Percentiles rank a stretch among this genome's conserved stretches.
These are phyloP conservation scores for Candida sphagnicola DNA, from an alignment of 805 yeast species.

Conservation along the genomic window DNA sequence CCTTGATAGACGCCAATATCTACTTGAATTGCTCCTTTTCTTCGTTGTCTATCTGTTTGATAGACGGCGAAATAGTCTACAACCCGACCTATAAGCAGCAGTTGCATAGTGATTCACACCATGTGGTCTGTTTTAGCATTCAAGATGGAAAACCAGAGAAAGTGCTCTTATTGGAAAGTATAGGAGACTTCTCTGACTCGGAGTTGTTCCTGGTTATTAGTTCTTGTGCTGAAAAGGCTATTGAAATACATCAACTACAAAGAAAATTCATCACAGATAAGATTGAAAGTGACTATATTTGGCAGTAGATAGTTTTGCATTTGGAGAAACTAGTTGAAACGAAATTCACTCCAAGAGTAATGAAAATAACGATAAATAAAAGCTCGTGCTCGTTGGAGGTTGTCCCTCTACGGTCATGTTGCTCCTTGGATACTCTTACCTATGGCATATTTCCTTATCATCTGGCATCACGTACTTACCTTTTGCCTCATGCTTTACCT, in stretches of 20 bases:
- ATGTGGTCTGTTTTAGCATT: constrained; percentile 59
- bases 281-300: constrained; percentile 53
- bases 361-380: too few species aligned
- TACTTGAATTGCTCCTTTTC: constrained; percentile 62
- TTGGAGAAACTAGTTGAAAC: neutral
- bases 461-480: too few species aligned
- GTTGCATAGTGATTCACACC: constrained; percentile 50
- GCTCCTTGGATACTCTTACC: too few species aligned
- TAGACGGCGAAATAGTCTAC: constrained; percentile 20
- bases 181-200: constrained; percentile 62
- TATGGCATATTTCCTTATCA: too few species aligned
- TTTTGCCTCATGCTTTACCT: too few species aligned
- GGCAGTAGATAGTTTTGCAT: too few species aligned
- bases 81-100: constrained; percentile 48
- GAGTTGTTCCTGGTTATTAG: constrained; percentile 53
- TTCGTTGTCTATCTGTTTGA: constrained; percentile 47
- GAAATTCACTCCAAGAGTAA: too few species aligned
- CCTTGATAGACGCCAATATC: constrained; percentile 77
- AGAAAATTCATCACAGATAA: constrained; percentile 42
- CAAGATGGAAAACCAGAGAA: constrained; percentile 48
- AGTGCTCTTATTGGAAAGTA: constrained; percentile 65
- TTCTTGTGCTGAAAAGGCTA: constrained; percentile 45
- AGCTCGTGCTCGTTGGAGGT: too few species aligned
- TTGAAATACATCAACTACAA: constrained; percentile 42
- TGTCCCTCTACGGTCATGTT: too few species aligned